Evolutionary conservation across 805 yeast species (phyloP).

Genomic region (Metschnikowia peoriensis): DNA sequence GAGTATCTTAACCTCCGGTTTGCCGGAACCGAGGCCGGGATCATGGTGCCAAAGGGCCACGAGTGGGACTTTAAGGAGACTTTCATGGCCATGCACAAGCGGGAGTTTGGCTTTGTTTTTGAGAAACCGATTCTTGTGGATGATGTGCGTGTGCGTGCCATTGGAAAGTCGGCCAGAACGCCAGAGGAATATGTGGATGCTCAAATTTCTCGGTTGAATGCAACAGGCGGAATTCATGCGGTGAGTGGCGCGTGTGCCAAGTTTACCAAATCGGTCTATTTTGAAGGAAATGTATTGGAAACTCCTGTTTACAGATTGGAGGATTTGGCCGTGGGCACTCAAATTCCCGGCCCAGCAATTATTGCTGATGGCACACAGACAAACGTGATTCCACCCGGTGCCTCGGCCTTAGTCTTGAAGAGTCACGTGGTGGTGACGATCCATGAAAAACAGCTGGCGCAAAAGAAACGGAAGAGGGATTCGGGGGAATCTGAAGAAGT

Average conservation of each 20-base stretch:
- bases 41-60: slow-evolving; percentile 17
- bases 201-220: slow-evolving; percentile 11
- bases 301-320: slow-evolving; percentile 19
- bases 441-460: neutral
- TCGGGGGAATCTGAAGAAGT: neutral
- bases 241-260: neutral
- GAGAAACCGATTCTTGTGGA: slow-evolving; percentile 21
- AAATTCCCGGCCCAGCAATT: slow-evolving; percentile 19
- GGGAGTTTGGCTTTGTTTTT: slow-evolving; percentile 20
- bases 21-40: slow-evolving; percentile 19
- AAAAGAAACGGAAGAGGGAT: neutral
- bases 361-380: slow-evolving; percentile 22
- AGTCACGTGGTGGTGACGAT: slow-evolving; percentile 18
- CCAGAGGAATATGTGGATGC: slow-evolving; percentile 15
- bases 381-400: slow-evolving; percentile 17
- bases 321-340: slow-evolving; percentile 11
- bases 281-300: slow-evolving; percentile 3
- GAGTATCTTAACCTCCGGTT: slow-evolving; percentile 18
- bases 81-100: slow-evolving; percentile 15
- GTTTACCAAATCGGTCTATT: slow-evolving; percentile 15
- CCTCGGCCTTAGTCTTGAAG: slow-evolving; percentile 16
- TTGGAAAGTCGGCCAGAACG: slow-evolving; percentile 11
- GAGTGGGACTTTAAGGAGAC: slow-evolving; percentile 15
- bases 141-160: slow-evolving; percentile 21
- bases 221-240: neutral